Evolutionary conservation across 495 filamentous ascomycete genomes (phyloP), one percentile per base, ranked within the genome.

Genomic region (Podospora conica): DNA sequence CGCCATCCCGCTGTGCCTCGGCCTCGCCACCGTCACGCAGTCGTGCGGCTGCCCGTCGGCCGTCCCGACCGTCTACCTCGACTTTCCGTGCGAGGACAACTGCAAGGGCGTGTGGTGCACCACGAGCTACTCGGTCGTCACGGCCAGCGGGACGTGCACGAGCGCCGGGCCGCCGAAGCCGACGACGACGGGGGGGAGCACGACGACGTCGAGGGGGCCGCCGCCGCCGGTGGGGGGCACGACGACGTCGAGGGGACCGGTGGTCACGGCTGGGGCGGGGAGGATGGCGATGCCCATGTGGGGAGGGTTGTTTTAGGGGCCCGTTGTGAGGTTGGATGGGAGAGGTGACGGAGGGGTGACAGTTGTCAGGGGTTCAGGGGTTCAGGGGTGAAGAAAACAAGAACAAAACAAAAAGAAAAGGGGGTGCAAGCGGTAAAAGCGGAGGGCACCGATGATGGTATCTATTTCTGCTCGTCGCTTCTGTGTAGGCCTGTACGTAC

Each of bases 1-100:
- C 53, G 21, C 58, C 18, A 48, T 73, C 20, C 71, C 69, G 3
- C 24, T 53, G 60, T 86, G 79, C 40, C 75, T 76, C 20, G 66
- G 28, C 60, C 75, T 74, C 11, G 72, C 48, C 66, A 77, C 77
- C 9, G 60, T 70, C 8, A 73, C 71, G 11, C 71, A 73, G 61
- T 68, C 66, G n/a, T 71, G 69, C 63, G 67, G 69, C 7, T 73
- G 71, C 56, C 69, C 71, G 21, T 57, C 54, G 8, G 58, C 63
- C 18, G 40, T 71, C 33, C 63, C 69, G 5, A 73, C 71, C 8
- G 66, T 71, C 23, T 54, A 58, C 20, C 59, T 71, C n/a, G 67
- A 70, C 63, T 71, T 67, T 48, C 71, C 71, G 4, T 73, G 71
- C 63, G 40, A 33, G 18, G 48, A 48, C 7, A 61, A 60, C 3